A percentile compares a stretch with the other conserved stretches of the same genome.
phyloP scores from a whole-genome alignment of 2,329 filamentous ascomycete species.

The Chrysoporthe deuterocubensis region DNA sequence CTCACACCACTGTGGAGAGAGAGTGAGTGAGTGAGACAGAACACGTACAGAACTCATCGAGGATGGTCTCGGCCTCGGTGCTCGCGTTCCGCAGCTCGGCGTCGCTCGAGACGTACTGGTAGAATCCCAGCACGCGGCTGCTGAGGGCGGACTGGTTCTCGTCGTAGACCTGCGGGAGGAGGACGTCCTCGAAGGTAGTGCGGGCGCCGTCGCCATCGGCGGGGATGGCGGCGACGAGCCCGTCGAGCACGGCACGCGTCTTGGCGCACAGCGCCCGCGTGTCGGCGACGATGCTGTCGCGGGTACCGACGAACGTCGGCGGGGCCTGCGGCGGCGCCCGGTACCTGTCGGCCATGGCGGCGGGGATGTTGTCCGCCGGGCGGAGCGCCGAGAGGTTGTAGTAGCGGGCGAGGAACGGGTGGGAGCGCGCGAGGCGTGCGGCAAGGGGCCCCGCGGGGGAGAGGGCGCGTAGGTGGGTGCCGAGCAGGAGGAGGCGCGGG shows the following conservation, averaged over 20 bases:
- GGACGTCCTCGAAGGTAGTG: conserved; percentile 58
- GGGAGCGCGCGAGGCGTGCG: conserved; percentile 34
- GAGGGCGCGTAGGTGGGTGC: conserved; percentile 56
- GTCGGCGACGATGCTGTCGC: conserved; percentile 68
- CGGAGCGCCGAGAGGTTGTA: conserved; percentile 35
- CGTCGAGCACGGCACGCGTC: conserved; percentile 68
- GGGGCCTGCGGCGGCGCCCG: conserved; percentile 77
- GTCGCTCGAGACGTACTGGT: conserved; percentile 76
- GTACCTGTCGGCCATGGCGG: conserved; percentile 67
- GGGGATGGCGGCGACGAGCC: conserved; percentile 64
- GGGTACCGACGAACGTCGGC: conserved; percentile 76
- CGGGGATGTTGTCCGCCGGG: conserved; percentile 51
- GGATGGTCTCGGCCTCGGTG: conserved; percentile 74
- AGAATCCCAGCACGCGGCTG: conserved; percentile 74
- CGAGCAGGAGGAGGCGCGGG: conserved; percentile 61
- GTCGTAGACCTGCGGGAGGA: conserved; percentile 71
- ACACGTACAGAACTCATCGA: conserved; percentile 67
- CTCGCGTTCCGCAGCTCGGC: conserved; percentile 73
- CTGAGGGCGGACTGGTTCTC: conserved; percentile 67
- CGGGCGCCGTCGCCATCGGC: conserved; percentile 51
- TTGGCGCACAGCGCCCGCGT: conserved; percentile 68
- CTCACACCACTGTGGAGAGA: too few relatives aligned
- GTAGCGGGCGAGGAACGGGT: conserved; percentile 37
- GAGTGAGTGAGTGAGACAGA: too few relatives aligned
- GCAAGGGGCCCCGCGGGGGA: not conserved